A percentile compares a stretch with the other conserved stretches of the same genome.
phyloP scores from a whole-genome alignment of 176 grass and related monocot species.

The Triticum turgidum region DNA sequence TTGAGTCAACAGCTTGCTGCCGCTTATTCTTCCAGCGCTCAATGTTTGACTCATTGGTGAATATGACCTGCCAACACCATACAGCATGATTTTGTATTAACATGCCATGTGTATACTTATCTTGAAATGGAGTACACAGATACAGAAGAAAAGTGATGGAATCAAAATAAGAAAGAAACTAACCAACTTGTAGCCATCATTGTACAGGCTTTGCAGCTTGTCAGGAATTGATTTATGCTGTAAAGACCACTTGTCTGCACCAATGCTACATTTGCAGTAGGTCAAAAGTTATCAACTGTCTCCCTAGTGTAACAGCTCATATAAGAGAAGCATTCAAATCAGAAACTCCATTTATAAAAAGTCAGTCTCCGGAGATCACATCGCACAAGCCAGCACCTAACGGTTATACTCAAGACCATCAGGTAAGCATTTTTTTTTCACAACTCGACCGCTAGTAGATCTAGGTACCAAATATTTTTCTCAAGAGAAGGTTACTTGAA shows the following conservation, averaged over 20 bases:
- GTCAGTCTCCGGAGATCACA: background rate
- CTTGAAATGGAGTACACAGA: background rate
- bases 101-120: background rate
- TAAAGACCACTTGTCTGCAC: constrained; percentile 82
- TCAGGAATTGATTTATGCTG: constrained; percentile 68
- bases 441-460: background rate
- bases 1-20: constrained; percentile 86
- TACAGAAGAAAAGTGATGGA: background rate
- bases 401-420: constrained; percentile 10
- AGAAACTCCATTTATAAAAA: background rate
- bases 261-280: constrained; percentile 51
- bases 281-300: background rate
- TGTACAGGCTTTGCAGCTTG: constrained; percentile 68
- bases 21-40: constrained; percentile 90
- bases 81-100: constrained; percentile 1
- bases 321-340: background rate
- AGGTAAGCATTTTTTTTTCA: background rate
- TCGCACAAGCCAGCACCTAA: background rate
- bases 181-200: constrained; percentile 84
- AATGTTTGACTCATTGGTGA: constrained; percentile 93
- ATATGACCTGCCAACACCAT: constrained; percentile 70
- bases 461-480: constrained; percentile 10
- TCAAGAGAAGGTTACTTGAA: background rate
- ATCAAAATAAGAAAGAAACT: constrained; percentile 34
- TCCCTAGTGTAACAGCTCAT: background rate